Conservation (phyloP, 371 early-diverging fungal species). For the Mortierella sp. region DNA sequence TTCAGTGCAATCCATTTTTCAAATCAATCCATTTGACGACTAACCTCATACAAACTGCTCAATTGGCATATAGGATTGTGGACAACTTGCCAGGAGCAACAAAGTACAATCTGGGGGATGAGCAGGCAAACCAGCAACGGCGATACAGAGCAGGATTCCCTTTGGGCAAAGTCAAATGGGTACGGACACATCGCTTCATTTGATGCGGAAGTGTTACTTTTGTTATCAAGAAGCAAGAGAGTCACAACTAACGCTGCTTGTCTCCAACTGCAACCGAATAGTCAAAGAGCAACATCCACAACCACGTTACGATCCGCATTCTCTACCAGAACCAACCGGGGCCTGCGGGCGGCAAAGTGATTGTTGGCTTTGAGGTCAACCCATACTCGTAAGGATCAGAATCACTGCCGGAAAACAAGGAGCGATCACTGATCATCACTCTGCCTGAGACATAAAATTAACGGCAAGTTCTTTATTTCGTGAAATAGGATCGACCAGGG, state of each 20-base stretch:
- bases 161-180: conserved; percentile 60
- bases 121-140: conserved; percentile 43
- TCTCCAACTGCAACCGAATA: conserved; percentile 1
- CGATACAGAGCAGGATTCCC: conserved; percentile 69
- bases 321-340: conserved; percentile 63
- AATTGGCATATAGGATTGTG: conserved; percentile 61
- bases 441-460: not conserved
- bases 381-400: conserved; percentile 64
- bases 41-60: not conserved
- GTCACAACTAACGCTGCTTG: conserved; percentile 2
- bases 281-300: conserved; percentile 65
- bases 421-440: not conserved
- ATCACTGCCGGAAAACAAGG: not conserved
- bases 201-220: too few species aligned
- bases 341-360: conserved; percentile 56
- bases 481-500: conserved; percentile 44
- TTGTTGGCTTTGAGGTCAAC: conserved; percentile 75
- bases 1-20: too few species aligned
- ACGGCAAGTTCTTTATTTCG: not conserved
- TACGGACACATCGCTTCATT: conserved; percentile 9
- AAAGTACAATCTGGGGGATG: conserved; percentile 46
- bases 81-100: conserved; percentile 76
- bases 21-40: not conserved
- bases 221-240: too few species aligned
- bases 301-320: conserved; percentile 67